These are phyloP conservation scores for Papilionanthe hybrid DNA, from an alignment of 116 monocot species.

Conservation along the genomic window DNA sequence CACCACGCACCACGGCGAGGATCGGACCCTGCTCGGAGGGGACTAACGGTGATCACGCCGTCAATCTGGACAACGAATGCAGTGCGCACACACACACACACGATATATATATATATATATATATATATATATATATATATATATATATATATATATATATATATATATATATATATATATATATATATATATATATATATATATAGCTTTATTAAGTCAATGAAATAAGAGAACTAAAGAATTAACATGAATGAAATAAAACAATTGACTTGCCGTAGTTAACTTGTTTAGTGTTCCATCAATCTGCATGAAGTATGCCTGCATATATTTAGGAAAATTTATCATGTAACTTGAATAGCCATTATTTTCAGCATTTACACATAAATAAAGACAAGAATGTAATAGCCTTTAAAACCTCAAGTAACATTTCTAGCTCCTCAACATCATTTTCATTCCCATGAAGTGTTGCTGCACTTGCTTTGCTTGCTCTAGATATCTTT, in stretches of 20 bases:
- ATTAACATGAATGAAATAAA: background rate
- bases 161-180: too few species aligned
- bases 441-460: conserved; percentile 90
- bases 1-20: too few species aligned
- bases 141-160: too few species aligned
- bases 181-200: too few species aligned
- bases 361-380: background rate
- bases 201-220: too few species aligned
- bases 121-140: too few species aligned
- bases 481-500: conserved; percentile 78
- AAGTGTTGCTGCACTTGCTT: conserved; percentile 61
- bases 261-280: conserved; percentile 42
- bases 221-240: background rate
- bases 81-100: too few species aligned
- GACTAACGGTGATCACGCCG: too few species aligned
- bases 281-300: conserved; percentile 85
- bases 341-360: background rate
- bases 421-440: conserved; percentile 90
- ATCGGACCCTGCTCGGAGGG: too few species aligned
- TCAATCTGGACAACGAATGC: too few species aligned
- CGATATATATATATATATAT: too few species aligned
- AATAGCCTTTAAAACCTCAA: conserved; percentile 47
- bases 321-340: conserved; percentile 10
- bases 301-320: conserved; percentile 91
- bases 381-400: background rate